phyloP scores from a whole-genome alignment of 345 rosid genomes.

The Balakata baccata region DNA sequence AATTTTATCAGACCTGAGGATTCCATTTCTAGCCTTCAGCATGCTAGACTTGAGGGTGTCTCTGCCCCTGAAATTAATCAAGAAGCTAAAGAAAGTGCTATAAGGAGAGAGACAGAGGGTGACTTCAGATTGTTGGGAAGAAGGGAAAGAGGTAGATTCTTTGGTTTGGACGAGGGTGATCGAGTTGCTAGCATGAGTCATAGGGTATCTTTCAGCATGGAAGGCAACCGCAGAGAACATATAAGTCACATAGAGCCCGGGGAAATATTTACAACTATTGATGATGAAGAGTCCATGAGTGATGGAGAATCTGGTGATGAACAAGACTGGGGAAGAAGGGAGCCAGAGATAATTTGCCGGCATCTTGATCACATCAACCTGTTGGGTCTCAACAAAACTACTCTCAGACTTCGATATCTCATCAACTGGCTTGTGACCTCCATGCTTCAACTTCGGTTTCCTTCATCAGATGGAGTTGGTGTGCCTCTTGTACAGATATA shows the following conservation, averaged over 20 bases:
- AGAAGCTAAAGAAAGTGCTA: constrained; percentile 51
- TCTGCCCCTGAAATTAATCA: constrained; percentile 32
- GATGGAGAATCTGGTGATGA: constrained; percentile 56
- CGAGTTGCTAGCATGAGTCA: constrained; percentile 40
- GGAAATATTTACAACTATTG: constrained; percentile 48
- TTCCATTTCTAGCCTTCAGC: constrained; percentile 8
- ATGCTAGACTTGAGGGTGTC: constrained; percentile 20
- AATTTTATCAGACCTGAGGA: constrained; percentile 27
- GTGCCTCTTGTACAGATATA: constrained; percentile 55
- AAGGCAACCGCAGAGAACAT: constrained; percentile 37
- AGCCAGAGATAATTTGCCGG: constrained; percentile 67
- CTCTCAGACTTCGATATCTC: constrained; percentile 64
- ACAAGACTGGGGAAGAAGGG: constrained; percentile 65
- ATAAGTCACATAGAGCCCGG: constrained; percentile 45
- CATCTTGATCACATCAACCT: constrained; percentile 73
- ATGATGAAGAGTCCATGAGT: constrained; percentile 48
- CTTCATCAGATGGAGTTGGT: constrained; percentile 40
- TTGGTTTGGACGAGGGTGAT: constrained; percentile 45
- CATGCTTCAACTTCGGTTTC: constrained; percentile 65
- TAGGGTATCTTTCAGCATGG: constrained; percentile 46
- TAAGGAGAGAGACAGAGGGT: constrained; percentile 65
- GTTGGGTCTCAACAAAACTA: constrained; percentile 77
- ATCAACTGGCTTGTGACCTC: constrained; percentile 88
- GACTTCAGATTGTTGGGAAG: constrained; percentile 61
- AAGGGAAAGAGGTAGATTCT: constrained; percentile 52